Percentiles rank a stretch among this genome's conserved stretches.
Evolutionary conservation across 73 alveolate species (phyloP).

Genomic region (Paramecium bursaria): DNA sequence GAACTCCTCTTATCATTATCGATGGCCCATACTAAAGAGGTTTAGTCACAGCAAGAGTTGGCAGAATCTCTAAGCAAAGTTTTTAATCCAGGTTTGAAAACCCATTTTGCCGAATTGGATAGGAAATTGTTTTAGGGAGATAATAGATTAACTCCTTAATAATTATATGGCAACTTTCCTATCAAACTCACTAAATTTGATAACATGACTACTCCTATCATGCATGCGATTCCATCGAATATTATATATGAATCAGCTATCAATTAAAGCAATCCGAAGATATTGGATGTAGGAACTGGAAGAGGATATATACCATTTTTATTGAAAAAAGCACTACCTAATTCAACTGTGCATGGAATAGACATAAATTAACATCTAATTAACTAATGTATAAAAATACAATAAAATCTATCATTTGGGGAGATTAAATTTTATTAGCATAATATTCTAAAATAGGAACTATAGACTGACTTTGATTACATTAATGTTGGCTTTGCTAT

Average conservation of each 20-base stretch:
- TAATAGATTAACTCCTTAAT: neutral
- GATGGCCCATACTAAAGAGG: neutral
- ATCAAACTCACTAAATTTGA: neutral
- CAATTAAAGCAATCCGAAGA: neutral
- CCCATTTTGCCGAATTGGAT: neutral
- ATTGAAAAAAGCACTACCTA: neutral
- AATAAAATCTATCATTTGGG: too few species aligned
- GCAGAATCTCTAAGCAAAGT: neutral
- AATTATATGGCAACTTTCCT: neutral
- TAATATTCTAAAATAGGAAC: neutral
- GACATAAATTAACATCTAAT: neutral
- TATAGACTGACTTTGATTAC: neutral
- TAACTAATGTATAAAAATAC: neutral
- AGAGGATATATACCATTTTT: neutral
- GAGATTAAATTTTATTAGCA: neutral
- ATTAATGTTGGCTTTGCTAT: neutral
- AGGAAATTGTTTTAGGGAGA: neutral
- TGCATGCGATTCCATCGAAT: neutral
- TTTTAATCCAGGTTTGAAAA: neutral
- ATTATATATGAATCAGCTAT: too few species aligned
- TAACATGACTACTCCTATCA: neutral
- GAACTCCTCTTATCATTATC: neutral
- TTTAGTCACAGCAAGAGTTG: neutral
- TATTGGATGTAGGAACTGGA: neutral
- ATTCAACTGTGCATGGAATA: neutral